Evolutionary conservation across 2,329 filamentous ascomycete species (phyloP).

Genomic region (Neofusicoccum ribis): DNA sequence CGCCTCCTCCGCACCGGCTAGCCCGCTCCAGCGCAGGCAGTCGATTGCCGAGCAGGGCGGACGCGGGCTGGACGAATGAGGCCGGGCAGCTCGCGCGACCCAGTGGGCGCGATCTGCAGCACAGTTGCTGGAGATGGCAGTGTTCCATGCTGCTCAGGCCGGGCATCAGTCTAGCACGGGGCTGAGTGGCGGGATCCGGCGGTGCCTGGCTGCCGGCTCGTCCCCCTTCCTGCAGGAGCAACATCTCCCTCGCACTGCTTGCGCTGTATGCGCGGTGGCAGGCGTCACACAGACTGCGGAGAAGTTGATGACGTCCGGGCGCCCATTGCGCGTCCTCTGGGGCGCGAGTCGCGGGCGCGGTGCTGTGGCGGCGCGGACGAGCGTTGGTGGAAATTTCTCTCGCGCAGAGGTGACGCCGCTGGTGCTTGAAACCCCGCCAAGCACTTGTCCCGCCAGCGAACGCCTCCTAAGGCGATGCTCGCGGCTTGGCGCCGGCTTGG

Average conservation of each 20-base stretch:
- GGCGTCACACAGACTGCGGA: constrained; percentile 1
- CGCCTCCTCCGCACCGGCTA: neutral
- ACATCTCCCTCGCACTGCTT: too few species aligned
- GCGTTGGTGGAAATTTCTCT: constrained; percentile 13
- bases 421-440: constrained; percentile 11
- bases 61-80: neutral
- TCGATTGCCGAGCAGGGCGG: constrained; percentile 1
- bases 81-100: too few species aligned
- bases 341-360: neutral
- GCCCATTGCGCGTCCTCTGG: constrained; percentile 11
- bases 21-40: neutral
- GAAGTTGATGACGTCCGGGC: neutral
- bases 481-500: neutral
- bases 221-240: too few species aligned
- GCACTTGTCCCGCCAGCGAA: neutral
- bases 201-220: too few species aligned
- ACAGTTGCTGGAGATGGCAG: neutral
- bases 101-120: neutral
- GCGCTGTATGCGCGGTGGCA: neutral
- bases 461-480: too few species aligned
- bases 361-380: neutral
- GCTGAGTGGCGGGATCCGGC: too few species aligned
- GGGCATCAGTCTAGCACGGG: too few species aligned
- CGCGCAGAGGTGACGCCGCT: neutral
- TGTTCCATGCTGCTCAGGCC: neutral